Conservation (phyloP, 495 filamentous ascomycete genomes). For the Symbiotaphrina buchneri region DNA sequence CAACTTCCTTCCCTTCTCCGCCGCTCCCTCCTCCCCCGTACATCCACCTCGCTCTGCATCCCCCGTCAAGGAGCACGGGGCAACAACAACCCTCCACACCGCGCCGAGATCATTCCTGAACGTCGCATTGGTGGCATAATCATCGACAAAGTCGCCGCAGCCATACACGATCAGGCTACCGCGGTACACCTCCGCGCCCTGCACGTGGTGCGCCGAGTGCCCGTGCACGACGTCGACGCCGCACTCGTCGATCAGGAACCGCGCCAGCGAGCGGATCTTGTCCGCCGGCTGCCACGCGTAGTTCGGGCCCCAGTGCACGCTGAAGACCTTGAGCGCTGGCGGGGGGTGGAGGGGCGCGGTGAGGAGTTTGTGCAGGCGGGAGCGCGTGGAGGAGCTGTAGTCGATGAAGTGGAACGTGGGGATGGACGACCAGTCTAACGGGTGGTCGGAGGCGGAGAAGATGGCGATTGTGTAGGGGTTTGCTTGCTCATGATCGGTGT, state of each 20-base stretch:
- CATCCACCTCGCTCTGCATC: too few species aligned
- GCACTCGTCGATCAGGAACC: conserved; percentile 21
- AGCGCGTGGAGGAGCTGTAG: conserved; percentile 10
- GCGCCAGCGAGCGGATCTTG: conserved; percentile 13
- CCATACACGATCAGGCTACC: conserved; percentile 19
- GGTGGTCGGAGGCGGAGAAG: too few species aligned
- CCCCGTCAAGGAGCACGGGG: too few species aligned
- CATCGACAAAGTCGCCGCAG: conserved; percentile 22
- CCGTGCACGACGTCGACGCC: conserved; percentile 21
- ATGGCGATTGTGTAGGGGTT: too few species aligned
- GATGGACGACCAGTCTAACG: too few species aligned
- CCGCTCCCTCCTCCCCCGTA: too few species aligned
- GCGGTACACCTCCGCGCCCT: conserved; percentile 17
- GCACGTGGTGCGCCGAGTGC: conserved; percentile 20
- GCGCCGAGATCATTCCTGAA: conserved; percentile 19
- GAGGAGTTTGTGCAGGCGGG: conserved; percentile 9
- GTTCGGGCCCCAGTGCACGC: conserved; percentile 21
- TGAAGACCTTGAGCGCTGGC: conserved; percentile 16
- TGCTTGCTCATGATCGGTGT: too few species aligned
- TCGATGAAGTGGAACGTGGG: too few species aligned
- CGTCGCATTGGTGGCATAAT: conserved; percentile 14
- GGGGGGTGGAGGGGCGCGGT: background rate
- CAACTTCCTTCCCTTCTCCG: too few species aligned
- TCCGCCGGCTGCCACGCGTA: conserved; percentile 14
- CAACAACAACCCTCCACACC: conserved; percentile 17